phyloP scores from a whole-genome alignment of 2,329 filamentous ascomycete genomes.

The Botrytis cinerea region DNA sequence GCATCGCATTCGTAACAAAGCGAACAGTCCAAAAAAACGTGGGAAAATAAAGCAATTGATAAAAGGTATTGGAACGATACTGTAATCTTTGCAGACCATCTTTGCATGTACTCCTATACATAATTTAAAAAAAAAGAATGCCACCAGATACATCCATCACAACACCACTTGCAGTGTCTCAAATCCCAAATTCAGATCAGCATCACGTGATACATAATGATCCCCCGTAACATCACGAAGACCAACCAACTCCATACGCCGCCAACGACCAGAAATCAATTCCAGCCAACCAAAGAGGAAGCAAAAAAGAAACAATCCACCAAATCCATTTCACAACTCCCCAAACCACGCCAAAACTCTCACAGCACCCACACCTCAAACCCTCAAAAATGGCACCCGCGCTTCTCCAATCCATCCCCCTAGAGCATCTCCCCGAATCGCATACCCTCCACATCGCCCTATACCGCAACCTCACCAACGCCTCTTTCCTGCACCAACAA shows the following conservation, averaged over 20 bases:
- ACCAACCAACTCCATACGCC: background rate
- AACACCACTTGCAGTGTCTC: accelerated
- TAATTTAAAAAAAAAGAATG: background rate
- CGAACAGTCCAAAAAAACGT: background rate
- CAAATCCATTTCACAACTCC: background rate
- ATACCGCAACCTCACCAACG: slow-evolving; percentile 76
- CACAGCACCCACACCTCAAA: no score
- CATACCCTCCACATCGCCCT: slow-evolving; percentile 72
- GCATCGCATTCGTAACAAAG: background rate
- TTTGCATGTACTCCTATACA: background rate
- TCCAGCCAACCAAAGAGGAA: background rate
- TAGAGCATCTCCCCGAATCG: slow-evolving; percentile 73
- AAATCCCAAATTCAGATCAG: accelerated
- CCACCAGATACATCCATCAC: background rate
- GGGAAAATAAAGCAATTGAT: background rate
- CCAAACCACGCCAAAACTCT: background rate
- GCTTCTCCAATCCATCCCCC: slow-evolving; percentile 59
- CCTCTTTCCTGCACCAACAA: slow-evolving; percentile 76
- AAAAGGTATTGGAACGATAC: accelerated
- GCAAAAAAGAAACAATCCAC: no score
- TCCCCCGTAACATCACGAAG: background rate
- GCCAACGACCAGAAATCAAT: background rate
- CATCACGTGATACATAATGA: accelerated
- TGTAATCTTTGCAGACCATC: accelerated
- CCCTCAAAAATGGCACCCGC: slow-evolving; percentile 43